Evolutionary conservation across 164 flowering plant species (phyloP).

Genomic region (Echeveria elegans): DNA sequence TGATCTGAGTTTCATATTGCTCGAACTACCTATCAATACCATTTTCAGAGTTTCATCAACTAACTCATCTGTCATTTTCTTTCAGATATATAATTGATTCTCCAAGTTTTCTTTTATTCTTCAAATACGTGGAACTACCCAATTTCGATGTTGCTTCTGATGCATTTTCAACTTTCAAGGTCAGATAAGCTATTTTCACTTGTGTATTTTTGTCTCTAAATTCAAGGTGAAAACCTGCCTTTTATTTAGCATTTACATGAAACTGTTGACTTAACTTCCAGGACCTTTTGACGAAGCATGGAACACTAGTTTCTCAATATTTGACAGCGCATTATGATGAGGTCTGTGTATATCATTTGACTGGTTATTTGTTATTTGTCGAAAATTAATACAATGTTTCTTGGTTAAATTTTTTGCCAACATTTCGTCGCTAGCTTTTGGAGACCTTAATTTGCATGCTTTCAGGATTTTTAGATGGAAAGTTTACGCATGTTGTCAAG

Average conservation of each 20-base stretch:
- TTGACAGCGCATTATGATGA: slow-evolving; percentile 71
- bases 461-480: neutral
- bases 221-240: neutral
- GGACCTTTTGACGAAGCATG: slow-evolving; percentile 94
- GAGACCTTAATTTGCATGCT: neutral
- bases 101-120: slow-evolving; percentile 80
- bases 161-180: slow-evolving; percentile 96
- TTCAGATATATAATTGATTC: slow-evolving; percentile 93
- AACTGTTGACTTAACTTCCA: slow-evolving; percentile 22
- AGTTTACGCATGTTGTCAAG: neutral
- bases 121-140: slow-evolving; percentile 90
- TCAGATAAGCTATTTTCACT: slow-evolving; percentile 21
- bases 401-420: no score
- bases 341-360: no score
- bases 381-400: no score
- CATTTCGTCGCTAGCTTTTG: neutral
- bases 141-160: slow-evolving; percentile 93
- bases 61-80: slow-evolving; percentile 29
- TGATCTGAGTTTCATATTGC: neutral
- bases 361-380: no score
- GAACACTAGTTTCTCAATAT: slow-evolving; percentile 51
- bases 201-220: slow-evolving; percentile 3
- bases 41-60: slow-evolving; percentile 5
- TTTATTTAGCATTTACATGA: neutral
- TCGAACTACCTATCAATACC: neutral